A percentile compares a stretch with the other conserved stretches of the same genome.
phyloP scores from a whole-genome alignment of 2,329 filamentous ascomycete genomes.

The Sclerotinia trifoliorum region DNA sequence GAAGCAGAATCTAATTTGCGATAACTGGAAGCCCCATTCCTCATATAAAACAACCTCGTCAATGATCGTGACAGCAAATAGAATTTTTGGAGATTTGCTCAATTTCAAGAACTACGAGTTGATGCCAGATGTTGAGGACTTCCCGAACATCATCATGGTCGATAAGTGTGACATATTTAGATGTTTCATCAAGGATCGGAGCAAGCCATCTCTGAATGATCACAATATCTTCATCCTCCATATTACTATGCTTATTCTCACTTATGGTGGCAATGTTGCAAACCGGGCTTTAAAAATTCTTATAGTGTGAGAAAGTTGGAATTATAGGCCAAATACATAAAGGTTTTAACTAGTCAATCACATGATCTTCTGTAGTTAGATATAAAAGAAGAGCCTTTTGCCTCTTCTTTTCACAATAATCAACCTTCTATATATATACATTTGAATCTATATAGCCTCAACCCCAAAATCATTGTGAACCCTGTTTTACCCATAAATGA shows the following conservation, averaged over 20 bases:
- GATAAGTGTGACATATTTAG: neutral
- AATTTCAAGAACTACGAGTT: neutral
- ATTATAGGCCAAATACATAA: too few relatives aligned
- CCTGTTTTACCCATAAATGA: too few relatives aligned
- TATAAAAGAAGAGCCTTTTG: too few relatives aligned
- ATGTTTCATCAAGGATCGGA: neutral
- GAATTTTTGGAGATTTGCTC: neutral
- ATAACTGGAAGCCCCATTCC: neutral
- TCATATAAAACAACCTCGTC: neutral
- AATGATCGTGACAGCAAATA: neutral
- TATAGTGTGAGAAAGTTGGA: too few relatives aligned
- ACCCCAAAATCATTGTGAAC: too few relatives aligned
- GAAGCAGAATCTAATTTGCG: neutral
- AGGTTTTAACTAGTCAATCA: too few relatives aligned
- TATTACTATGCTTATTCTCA: neutral
- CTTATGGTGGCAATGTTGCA: neutral
- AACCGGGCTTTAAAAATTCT: neutral
- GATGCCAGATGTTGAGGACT: neutral
- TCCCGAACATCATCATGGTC: neutral
- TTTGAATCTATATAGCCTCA: too few relatives aligned
- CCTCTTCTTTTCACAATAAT: too few relatives aligned
- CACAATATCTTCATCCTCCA: neutral
- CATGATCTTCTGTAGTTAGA: too few relatives aligned
- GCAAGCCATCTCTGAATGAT: neutral
- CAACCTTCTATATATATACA: too few relatives aligned